Conservation (phyloP, 164 flowering plant genomes). For the Nymphaea colorata region DNA sequence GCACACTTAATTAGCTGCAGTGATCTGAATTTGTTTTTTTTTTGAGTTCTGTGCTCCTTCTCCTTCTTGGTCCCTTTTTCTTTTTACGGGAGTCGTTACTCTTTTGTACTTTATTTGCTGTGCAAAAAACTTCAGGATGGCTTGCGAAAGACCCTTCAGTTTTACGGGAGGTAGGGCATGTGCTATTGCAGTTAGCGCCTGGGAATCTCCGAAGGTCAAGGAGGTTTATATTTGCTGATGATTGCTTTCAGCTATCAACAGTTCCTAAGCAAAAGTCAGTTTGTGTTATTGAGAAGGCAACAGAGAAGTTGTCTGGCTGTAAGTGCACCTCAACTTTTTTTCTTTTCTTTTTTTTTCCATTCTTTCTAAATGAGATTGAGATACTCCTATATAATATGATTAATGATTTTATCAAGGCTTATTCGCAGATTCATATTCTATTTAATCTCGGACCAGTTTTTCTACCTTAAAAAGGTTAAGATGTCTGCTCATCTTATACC, state of each 20-base stretch:
- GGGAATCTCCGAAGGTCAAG: conserved; percentile 48
- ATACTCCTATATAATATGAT: neutral
- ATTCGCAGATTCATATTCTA: neutral
- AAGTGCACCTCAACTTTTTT: conserved; percentile 20
- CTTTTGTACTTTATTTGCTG: neutral
- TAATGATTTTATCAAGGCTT: neutral
- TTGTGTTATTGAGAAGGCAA: conserved; percentile 44
- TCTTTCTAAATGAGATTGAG: neutral
- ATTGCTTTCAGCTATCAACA: conserved; percentile 75
- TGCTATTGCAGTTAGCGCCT: conserved; percentile 40
- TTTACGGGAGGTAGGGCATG: conserved; percentile 68
- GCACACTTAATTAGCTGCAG: neutral
- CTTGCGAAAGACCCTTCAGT: conserved; percentile 83
- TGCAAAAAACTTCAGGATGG: conserved; percentile 43
- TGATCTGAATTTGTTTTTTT: neutral
- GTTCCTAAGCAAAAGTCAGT: conserved; percentile 55
- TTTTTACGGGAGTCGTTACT: too few relatives aligned
- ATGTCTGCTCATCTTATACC: too few relatives aligned
- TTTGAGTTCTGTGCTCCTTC: too few relatives aligned
- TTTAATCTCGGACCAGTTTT: too few relatives aligned
- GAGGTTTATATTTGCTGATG: conserved; percentile 73
- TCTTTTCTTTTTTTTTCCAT: neutral
- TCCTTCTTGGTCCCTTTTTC: too few relatives aligned
- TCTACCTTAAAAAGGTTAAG: too few relatives aligned
- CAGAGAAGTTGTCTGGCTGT: conserved; percentile 78